These are phyloP conservation scores for Diplodia scrobiculata DNA, from an alignment of 2,329 filamentous ascomycete species.

Conservation along the genomic window DNA sequence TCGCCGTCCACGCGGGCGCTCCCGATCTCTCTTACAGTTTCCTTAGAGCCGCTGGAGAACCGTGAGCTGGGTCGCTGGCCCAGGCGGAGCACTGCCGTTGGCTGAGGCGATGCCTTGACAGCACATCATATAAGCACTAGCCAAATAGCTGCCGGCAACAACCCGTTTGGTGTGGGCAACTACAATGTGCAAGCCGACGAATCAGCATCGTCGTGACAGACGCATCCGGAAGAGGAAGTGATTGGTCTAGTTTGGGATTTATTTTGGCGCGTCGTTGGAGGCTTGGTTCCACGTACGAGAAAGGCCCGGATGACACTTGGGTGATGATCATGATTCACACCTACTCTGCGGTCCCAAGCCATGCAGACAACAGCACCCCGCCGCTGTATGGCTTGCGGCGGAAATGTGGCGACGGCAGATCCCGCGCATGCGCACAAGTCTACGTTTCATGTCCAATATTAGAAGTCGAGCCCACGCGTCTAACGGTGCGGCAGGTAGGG, in stretches of 20 bases:
- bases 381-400: constrained; percentile 4
- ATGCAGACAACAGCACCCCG: constrained; percentile 7
- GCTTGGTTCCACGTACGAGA: constrained; percentile 18
- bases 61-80: constrained; percentile 20
- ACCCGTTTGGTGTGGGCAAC: constrained; percentile 10
- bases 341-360: not conserved
- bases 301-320: constrained; percentile 2
- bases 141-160: constrained; percentile 2
- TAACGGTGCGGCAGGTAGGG: constrained; percentile 25
- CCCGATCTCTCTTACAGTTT: constrained; percentile 19
- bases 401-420: constrained; percentile 15
- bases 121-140: constrained; percentile 27
- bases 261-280: constrained; percentile 16
- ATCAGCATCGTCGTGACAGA: not conserved
- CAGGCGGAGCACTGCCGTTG: constrained; percentile 12
- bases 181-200: constrained; percentile 10
- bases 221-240: not conserved
- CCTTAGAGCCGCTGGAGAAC: constrained; percentile 22
- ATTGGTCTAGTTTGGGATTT: constrained; percentile 22
- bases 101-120: constrained; percentile 20
- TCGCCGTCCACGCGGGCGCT: constrained; percentile 23
- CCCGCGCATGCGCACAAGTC: constrained; percentile 19
- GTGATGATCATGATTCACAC: not conserved
- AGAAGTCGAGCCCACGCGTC: constrained; percentile 24
- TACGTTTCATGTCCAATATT: constrained; percentile 25